These are phyloP conservation scores for Phytophthora fragariae DNA, from an alignment of 352 stramenopile genomes.

Conservation along the genomic window DNA sequence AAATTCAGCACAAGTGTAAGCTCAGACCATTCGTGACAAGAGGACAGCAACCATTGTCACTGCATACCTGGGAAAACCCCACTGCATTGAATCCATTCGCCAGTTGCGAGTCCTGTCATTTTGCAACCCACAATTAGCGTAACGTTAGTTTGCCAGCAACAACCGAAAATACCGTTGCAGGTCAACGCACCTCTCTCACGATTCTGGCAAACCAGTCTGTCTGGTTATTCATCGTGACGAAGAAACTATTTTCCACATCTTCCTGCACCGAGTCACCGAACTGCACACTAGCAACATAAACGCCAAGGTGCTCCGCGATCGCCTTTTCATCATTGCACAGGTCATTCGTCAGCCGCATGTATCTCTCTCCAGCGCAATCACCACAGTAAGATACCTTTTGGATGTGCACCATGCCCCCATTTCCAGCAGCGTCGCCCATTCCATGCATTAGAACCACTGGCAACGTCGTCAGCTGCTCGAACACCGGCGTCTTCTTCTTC, in stretches of 20 bases:
- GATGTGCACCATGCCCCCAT: slow-evolving; percentile 90
- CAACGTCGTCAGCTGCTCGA: slow-evolving; percentile 39
- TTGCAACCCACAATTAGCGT: slow-evolving; percentile 1
- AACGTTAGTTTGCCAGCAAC: slow-evolving; percentile 2
- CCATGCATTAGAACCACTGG: slow-evolving; percentile 92
- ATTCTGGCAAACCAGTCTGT: slow-evolving; percentile 91
- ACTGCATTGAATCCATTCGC: slow-evolving; percentile 93
- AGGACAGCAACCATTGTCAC: not conserved
- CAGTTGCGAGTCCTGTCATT: slow-evolving; percentile 78
- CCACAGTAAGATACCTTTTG: slow-evolving; percentile 54
- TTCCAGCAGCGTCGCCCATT: slow-evolving; percentile 95
- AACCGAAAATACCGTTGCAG: slow-evolving; percentile 2
- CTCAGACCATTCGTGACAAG: not conserved
- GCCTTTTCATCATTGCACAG: slow-evolving; percentile 40
- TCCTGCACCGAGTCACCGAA: slow-evolving; percentile 83
- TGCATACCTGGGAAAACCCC: slow-evolving; percentile 90
- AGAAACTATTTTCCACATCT: slow-evolving; percentile 95
- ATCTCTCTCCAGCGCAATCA: not conserved
- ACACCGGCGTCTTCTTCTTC: slow-evolving; percentile 33
- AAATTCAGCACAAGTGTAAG: slow-evolving; percentile 4
- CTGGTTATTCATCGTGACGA: slow-evolving; percentile 93
- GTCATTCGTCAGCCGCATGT: not conserved
- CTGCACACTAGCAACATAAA: slow-evolving; percentile 90
- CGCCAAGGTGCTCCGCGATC: slow-evolving; percentile 75
- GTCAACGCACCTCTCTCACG: slow-evolving; percentile 62